Base-by-base conservation (phyloP, 805 yeast genomes). In the Tetrapisispora fleetii region DNA sequence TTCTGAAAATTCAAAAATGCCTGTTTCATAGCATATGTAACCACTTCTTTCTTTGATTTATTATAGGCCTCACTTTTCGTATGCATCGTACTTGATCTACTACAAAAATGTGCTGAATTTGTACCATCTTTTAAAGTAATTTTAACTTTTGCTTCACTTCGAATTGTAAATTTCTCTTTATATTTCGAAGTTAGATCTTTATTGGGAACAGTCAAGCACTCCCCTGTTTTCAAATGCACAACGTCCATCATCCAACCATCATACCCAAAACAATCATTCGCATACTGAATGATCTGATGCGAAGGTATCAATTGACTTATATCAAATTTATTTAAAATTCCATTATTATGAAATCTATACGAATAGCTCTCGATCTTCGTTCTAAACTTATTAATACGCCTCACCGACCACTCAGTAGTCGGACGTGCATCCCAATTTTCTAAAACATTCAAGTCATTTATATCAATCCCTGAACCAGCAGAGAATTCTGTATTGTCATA, bases 11-110 rank as follows among this genome's bases (percentile, higher is more conserved):
- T 81, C 52, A 95, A 70, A 47, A 90, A 69, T 14, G 91, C 82
- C 45, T 93, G 71, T 65, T 88, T 89, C 49, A 84, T 66, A 0
- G 85, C 96, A 63, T 85, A 90, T 0, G 90, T 84, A n/a, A 83
- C 76, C 0, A 95, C 93, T 57, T 85, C 93, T 57, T 87, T 85
- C 62, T 80, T 81, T 49, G 95, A 84, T 60, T 85, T 88, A 47
- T 80, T 87, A 61, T 77, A 83, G 0, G 95, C 91, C 68, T 78
- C 77, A 2, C 83, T 83, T 60, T 78, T 81, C 8, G 73, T 68
- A 16, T 76, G 74, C 47, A 83, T 72, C 50, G 81, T 82, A 21
- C 79, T 76, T 45, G 75, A 77, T 6, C 95, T 95, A 52, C 78
- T 76, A 0, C 96, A 96, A 21, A 77, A 73, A 51, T 83, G 85